Base-by-base conservation (phyloP, 768 basidiomycete genomes). In the Tephrocybe sp. region DNA sequence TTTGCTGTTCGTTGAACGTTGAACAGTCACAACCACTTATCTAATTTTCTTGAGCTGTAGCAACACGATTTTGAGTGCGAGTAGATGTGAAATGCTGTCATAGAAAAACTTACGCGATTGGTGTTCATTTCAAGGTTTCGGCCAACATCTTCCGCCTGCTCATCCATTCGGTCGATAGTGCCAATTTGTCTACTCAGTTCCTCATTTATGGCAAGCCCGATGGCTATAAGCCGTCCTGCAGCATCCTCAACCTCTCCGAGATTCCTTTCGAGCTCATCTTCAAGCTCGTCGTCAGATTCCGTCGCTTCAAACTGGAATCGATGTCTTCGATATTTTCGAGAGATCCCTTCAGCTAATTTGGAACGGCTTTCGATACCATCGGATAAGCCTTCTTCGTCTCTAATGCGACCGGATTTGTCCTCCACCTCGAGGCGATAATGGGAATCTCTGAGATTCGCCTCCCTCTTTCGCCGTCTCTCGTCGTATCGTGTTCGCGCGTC, bases 201-300 rank as follows among this genome's bases (percentile, higher is more conserved):
- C 52, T 89, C 79, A 36, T 89, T 87, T 86, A 92, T 92, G 2
- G 88, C 84, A 53, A 76, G 76, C 5, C 87, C 90, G n/a, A 95
- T 71, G 3, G 84, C 81, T 67, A 88, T 90, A 52, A 97, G 75
- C 39, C 82, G 74, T 70, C 85, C 89, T 2, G 89, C 82, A 43
- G 87, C 80, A 44, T 83, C 84, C 27, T 80, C 71, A 51, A 96
- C 87, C 66, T 95, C 92, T 63, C 89, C 84, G 21, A 99, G 72
- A 66, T 98, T 98, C 54, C 80, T 83, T 59, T 98, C 96, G 26
- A 99, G 62, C 69, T 98, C 94, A 59, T 97, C 87, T 71, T 99
- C 96, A 1, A 96, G 55, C 68, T 95, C 93, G 58, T 98, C 94
- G 60, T 99, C 96, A 4, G 88, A 91, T 2, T 78, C 91, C 32